A percentile compares a stretch with the other conserved stretches of the same genome.
Conservation (phyloP, 306 rosid genomes). For the Boehmeria nivea region DNA sequence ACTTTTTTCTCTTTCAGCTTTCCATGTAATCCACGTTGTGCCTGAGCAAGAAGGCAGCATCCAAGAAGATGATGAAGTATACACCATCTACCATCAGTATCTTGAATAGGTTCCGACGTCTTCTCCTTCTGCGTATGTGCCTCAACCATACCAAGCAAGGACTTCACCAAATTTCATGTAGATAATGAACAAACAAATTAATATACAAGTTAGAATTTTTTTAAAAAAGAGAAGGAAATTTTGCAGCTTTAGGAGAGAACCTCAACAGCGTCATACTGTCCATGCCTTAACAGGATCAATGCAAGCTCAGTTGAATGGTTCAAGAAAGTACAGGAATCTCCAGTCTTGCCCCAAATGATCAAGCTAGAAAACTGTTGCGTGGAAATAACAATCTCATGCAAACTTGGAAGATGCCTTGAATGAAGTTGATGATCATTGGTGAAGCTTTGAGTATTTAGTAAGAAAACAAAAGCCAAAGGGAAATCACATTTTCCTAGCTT, state of each 20-base stretch:
- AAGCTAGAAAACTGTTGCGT: constrained; percentile 66
- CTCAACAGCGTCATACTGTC: constrained; percentile 84
- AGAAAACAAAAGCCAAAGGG: constrained; percentile 70
- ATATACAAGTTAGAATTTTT: not conserved
- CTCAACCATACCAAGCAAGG: constrained; percentile 64
- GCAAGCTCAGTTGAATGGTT: constrained; percentile 78
- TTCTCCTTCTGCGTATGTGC: constrained; percentile 72
- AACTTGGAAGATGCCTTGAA: constrained; percentile 43
- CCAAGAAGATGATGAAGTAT: constrained; percentile 85
- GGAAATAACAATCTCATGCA: constrained; percentile 36
- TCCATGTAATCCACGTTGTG: constrained; percentile 62
- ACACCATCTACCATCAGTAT: constrained; percentile 82
- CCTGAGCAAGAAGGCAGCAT: constrained; percentile 83
- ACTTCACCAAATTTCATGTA: constrained; percentile 38
- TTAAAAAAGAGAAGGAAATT: not conserved
- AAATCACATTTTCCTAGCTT: constrained; percentile 74
- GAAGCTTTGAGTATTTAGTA: constrained; percentile 49
- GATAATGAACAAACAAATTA: constrained; percentile 7
- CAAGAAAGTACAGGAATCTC: constrained; percentile 57
- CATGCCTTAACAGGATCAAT: constrained; percentile 67
- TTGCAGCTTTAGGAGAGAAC: constrained; percentile 28
- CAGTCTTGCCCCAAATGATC: constrained; percentile 69
- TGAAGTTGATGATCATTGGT: constrained; percentile 31
- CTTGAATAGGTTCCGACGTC: constrained; percentile 75
- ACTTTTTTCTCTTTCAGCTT: constrained; percentile 66